These are phyloP conservation scores for Claviceps maximensis DNA, from an alignment of 2,329 filamentous ascomycete species.

Conservation along the genomic window DNA sequence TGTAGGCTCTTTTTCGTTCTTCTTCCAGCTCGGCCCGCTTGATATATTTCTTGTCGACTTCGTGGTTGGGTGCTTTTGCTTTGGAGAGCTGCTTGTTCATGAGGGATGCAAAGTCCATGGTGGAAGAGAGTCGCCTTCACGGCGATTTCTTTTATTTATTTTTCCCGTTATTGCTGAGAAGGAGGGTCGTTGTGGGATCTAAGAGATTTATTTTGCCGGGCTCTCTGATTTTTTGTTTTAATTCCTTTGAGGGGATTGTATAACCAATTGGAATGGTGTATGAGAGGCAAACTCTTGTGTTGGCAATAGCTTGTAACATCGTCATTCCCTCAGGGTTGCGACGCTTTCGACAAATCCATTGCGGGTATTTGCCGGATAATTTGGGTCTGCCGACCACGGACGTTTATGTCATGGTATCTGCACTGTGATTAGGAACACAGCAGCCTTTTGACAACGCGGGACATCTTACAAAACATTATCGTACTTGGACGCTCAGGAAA, in stretches of 20 bases:
- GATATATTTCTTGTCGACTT: slow-evolving; percentile 57
- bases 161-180: no score
- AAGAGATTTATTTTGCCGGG: no score
- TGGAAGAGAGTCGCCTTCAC: slow-evolving; percentile 6
- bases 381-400: not conserved
- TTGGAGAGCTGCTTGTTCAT: slow-evolving; percentile 91
- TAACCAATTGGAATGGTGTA: no score
- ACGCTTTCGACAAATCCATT: slow-evolving; percentile 13
- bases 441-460: not conserved
- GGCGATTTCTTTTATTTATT: not conserved
- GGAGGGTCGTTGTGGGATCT: not conserved
- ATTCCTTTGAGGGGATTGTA: no score
- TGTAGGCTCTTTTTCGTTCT: slow-evolving; percentile 65
- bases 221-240: no score
- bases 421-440: not conserved
- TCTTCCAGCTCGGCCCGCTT: slow-evolving; percentile 80
- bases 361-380: slow-evolving; percentile 16
- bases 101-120: slow-evolving; percentile 89
- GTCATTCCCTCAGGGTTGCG: not conserved
- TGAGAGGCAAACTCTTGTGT: no score
- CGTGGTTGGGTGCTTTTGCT: slow-evolving; percentile 41
- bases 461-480: not conserved
- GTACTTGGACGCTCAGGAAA: not conserved
- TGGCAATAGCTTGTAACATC: not conserved
- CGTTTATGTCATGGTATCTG: no score